Evolutionary conservation across 2,329 filamentous ascomycete species (phyloP).

Genomic region (Aspergillus fructus): DNA sequence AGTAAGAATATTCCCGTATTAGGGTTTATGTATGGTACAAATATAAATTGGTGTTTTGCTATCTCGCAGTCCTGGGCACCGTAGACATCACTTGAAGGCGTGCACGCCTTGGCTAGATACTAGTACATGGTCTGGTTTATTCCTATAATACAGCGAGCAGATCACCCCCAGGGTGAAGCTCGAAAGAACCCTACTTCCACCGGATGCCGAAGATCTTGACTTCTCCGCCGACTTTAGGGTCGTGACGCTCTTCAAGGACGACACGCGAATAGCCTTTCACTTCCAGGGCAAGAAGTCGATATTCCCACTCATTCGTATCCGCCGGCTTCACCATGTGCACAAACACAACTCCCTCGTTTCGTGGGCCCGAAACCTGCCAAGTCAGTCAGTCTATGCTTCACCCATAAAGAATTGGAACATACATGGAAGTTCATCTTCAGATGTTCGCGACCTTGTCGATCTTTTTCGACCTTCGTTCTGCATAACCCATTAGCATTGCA

Average conservation of each 20-base stretch:
- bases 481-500: conserved; percentile 24
- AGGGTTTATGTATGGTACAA: neutral
- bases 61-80: neutral
- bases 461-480: conserved; percentile 67
- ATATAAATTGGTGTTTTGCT: neutral
- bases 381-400: neutral
- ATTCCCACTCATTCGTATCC: conserved; percentile 68
- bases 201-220: conserved; percentile 53
- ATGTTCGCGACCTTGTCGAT: conserved; percentile 75
- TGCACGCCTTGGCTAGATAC: neutral
- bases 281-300: conserved; percentile 77
- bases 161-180: too few relatives aligned
- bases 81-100: neutral
- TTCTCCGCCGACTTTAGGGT: conserved; percentile 41
- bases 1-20: neutral
- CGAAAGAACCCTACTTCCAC: conserved; percentile 28
- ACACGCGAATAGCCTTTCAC: conserved; percentile 60
- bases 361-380: conserved; percentile 70
- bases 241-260: conserved; percentile 46
- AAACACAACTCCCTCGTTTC: conserved; percentile 69
- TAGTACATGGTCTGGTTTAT: too few relatives aligned
- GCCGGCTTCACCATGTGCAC: conserved; percentile 73
- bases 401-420: conserved; percentile 29
- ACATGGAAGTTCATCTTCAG: conserved; percentile 83
- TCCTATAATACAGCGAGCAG: conserved; percentile 1